These are phyloP conservation scores for Scenedesmus sp. DNA, from an alignment of 163 green algal genomes.

Conservation along the genomic window DNA sequence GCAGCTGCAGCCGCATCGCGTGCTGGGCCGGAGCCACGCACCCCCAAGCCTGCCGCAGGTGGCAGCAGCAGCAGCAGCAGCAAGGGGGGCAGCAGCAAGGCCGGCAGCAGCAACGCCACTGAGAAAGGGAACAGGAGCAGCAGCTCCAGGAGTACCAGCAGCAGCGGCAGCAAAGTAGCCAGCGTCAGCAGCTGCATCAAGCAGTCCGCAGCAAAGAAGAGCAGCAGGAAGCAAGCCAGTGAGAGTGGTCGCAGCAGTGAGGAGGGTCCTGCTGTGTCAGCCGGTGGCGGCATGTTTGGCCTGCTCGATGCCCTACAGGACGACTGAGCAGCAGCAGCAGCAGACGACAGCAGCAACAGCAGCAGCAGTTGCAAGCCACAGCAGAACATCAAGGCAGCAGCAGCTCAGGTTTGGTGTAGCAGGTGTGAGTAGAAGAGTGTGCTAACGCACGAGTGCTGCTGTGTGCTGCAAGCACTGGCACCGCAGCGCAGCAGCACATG, in stretches of 20 bases:
- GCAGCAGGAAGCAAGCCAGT: neutral
- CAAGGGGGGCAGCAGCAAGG: neutral
- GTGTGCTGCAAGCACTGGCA: neutral
- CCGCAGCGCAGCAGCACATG: neutral
- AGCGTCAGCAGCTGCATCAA: neutral
- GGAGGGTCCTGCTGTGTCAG: neutral
- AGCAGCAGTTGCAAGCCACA: neutral
- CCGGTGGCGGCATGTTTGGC: conserved; percentile 43
- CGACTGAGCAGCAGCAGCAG: conserved; percentile 48
- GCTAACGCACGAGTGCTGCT: neutral
- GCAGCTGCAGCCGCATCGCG: neutral
- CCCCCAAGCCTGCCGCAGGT: neutral
- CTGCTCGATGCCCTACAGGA: conserved; percentile 47
- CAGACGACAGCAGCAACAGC: neutral
- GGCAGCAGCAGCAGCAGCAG: neutral
- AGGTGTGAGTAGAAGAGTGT: neutral
- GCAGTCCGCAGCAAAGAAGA: neutral
- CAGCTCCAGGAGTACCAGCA: neutral
- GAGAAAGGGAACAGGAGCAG: neutral
- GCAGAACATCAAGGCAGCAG: neutral
- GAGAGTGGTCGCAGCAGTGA: neutral
- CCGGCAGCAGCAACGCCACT: neutral
- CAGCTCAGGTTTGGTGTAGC: neutral
- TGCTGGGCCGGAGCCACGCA: neutral
- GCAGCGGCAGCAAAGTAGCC: conserved; percentile 21